These are phyloP conservation scores for Calonectria naviculata DNA, from an alignment of 2,329 filamentous ascomycete genomes.

Conservation along the genomic window DNA sequence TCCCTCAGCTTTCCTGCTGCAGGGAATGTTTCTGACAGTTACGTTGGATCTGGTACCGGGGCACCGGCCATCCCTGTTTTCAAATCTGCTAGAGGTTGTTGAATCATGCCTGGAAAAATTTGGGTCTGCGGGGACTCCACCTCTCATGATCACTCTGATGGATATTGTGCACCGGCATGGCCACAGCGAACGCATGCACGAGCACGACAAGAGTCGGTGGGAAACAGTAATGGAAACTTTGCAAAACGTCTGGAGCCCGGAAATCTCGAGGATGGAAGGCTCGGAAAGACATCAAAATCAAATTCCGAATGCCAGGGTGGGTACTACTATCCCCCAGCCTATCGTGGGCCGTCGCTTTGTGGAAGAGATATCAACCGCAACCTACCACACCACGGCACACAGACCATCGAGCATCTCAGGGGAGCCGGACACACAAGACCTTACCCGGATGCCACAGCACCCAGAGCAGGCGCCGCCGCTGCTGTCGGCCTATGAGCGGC, in stretches of 20 bases:
- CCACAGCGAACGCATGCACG: constrained; percentile 44
- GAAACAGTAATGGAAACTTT: constrained; percentile 40
- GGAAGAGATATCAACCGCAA: constrained; percentile 43
- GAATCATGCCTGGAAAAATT: constrained; percentile 47
- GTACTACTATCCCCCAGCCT: constrained; percentile 24
- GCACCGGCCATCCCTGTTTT: constrained; percentile 48
- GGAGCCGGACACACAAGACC: constrained; percentile 33
- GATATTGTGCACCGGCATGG: constrained; percentile 48
- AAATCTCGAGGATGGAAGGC: constrained; percentile 23
- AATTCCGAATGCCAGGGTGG: constrained; percentile 28
- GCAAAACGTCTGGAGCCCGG: constrained; percentile 39
- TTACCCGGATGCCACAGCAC: constrained; percentile 35
- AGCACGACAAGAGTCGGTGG: constrained; percentile 49
- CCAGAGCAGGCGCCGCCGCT: constrained; percentile 24
- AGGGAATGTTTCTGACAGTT: constrained; percentile 50
- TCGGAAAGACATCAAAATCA: constrained; percentile 34
- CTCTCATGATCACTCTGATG: constrained; percentile 47
- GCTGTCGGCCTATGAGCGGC: constrained; percentile 32
- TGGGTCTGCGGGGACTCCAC: constrained; percentile 47
- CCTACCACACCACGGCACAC: constrained; percentile 35
- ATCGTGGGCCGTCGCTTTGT: constrained; percentile 33
- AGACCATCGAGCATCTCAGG: constrained; percentile 34
- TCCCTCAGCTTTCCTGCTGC: constrained; percentile 50
- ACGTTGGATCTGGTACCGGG: constrained; percentile 47
- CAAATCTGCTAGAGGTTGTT: constrained; percentile 49